Percentiles rank a stretch among this genome's conserved stretches.
These are phyloP conservation scores for Cercospora sesami DNA, from an alignment of 2,329 filamentous ascomycete genomes.

Conservation along the genomic window DNA sequence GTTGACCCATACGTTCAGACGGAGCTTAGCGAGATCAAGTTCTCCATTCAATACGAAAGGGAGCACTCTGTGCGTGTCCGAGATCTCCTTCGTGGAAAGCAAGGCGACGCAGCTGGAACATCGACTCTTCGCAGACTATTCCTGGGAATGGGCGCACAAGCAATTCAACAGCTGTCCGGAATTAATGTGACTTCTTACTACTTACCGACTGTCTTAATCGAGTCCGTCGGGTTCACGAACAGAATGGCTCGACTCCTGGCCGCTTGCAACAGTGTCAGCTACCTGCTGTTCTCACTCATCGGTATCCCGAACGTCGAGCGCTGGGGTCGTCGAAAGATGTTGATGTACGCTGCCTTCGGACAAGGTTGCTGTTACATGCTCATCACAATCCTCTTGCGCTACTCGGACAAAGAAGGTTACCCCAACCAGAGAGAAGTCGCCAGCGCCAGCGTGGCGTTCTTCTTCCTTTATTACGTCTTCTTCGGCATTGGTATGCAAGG, in stretches of 20 bases:
- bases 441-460: conserved; percentile 48
- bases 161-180: conserved; percentile 52
- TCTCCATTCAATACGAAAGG: conserved; percentile 51
- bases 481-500: conserved; percentile 49
- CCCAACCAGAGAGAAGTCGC: conserved; percentile 35
- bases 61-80: conserved; percentile 54
- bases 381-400: conserved; percentile 54
- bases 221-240: conserved; percentile 56
- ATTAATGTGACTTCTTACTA: conserved; percentile 52
- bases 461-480: conserved; percentile 58
- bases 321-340: conserved; percentile 59
- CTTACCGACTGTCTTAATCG: conserved; percentile 60
- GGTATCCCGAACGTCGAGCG: conserved; percentile 52
- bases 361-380: conserved; percentile 55
- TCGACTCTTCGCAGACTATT: conserved; percentile 53
- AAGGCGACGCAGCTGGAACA: conserved; percentile 48
- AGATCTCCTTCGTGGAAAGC: conserved; percentile 52
- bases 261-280: conserved; percentile 55
- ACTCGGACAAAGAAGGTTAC: conserved; percentile 39
- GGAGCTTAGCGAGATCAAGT: conserved; percentile 50
- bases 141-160: conserved; percentile 56
- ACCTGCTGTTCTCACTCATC: conserved; percentile 51
- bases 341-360: conserved; percentile 57
- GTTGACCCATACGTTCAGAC: conserved; percentile 50
- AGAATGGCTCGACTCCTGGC: conserved; percentile 56